These are phyloP conservation scores for Prunus mongolica DNA, from an alignment of 306 rosid species.

Conservation along the genomic window DNA sequence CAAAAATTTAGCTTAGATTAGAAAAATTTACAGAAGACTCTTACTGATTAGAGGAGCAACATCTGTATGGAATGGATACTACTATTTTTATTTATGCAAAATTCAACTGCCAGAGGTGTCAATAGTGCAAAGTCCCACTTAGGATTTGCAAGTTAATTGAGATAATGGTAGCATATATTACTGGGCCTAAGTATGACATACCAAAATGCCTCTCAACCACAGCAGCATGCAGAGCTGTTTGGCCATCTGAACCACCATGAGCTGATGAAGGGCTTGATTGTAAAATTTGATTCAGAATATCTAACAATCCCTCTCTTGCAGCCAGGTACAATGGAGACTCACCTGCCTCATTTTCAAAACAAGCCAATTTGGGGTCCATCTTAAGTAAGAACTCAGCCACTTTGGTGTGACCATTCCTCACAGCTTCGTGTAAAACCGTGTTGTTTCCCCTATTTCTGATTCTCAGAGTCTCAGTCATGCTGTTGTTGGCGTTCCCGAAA, in stretches of 20 bases:
- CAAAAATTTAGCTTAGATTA: background rate
- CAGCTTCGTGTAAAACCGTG: background rate
- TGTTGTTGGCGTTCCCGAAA: background rate
- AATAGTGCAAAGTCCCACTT: too few relatives aligned
- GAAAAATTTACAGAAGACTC: too few relatives aligned
- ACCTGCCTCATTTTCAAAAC: background rate
- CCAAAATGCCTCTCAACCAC: constrained; percentile 6
- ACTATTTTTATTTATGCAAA: too few relatives aligned
- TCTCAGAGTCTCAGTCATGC: background rate
- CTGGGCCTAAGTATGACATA: background rate
- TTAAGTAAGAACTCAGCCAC: background rate
- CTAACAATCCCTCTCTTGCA: background rate
- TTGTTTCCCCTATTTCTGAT: background rate
- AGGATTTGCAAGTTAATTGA: too few relatives aligned
- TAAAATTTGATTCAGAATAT: background rate
- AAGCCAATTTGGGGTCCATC: background rate
- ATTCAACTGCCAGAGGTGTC: too few relatives aligned
- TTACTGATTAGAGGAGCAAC: too few relatives aligned
- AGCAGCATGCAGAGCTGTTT: constrained; percentile 10
- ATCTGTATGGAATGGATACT: too few relatives aligned
- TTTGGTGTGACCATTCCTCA: background rate
- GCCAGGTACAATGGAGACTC: constrained; percentile 11
- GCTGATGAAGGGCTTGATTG: background rate
- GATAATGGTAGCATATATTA: too few relatives aligned
- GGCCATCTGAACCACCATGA: constrained; percentile 1